These are phyloP conservation scores for Amborella trichopoda DNA, from an alignment of 164 flowering plant genomes.

Conservation along the genomic window DNA sequence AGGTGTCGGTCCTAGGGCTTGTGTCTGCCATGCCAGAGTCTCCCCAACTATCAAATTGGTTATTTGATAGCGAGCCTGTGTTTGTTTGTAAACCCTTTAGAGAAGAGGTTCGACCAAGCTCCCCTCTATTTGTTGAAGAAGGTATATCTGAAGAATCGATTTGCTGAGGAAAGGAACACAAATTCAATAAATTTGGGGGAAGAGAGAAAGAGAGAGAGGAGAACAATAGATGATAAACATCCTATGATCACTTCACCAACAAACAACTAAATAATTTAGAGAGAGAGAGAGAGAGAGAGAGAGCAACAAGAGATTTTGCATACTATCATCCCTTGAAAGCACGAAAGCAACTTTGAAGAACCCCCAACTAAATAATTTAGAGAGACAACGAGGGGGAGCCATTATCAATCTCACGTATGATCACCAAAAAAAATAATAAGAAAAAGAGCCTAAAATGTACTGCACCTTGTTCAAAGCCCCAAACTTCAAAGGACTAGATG, in stretches of 20 bases:
- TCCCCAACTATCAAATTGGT: constrained; percentile 58
- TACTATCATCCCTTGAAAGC: background rate
- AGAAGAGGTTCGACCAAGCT: constrained; percentile 24
- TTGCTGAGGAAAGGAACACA: constrained; percentile 7
- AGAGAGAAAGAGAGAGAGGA: background rate
- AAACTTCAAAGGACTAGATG: no score
- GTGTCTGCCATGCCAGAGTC: constrained; percentile 65
- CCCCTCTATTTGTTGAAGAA: constrained; percentile 19
- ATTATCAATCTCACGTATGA: no score
- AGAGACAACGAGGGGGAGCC: background rate
- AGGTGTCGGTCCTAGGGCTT: constrained; percentile 76
- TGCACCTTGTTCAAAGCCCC: no score
- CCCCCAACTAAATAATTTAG: background rate
- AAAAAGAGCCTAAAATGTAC: background rate
- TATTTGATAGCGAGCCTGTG: constrained; percentile 20
- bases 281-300: background rate
- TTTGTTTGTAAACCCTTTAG: constrained; percentile 16
- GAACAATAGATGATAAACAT: background rate
- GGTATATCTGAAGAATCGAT: constrained; percentile 18
- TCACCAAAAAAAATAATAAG: background rate
- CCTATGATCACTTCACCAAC: background rate
- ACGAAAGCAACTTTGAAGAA: background rate
- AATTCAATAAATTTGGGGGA: no score
- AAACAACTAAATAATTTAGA: background rate
- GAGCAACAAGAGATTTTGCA: background rate